Conservation (phyloP, 257 asterid species). For the Nicotiana paniculata region DNA sequence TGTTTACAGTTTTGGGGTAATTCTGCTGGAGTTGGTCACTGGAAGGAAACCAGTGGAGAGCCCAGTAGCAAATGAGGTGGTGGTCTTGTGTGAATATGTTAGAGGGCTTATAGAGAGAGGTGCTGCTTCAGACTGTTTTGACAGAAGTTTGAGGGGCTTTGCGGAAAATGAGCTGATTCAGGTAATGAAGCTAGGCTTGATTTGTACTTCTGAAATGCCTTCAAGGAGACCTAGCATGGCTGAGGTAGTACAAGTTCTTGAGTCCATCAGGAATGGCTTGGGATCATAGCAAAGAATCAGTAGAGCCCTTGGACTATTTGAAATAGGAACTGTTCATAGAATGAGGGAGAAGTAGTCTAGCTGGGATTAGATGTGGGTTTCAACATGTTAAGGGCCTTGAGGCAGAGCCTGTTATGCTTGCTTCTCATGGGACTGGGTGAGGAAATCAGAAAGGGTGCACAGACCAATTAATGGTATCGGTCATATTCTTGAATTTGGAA, state of each 20-base stretch:
- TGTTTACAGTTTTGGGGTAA: slow-evolving; percentile 74
- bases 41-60: slow-evolving; percentile 93
- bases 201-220: slow-evolving; percentile 62
- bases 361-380: background rate
- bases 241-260: slow-evolving; percentile 88
- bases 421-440: background rate
- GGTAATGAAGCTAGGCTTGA: slow-evolving; percentile 84
- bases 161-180: slow-evolving; percentile 72
- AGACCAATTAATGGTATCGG: background rate
- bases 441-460: background rate
- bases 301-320: background rate
- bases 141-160: slow-evolving; percentile 57
- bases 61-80: slow-evolving; percentile 46
- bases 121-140: slow-evolving; percentile 54
- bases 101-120: slow-evolving; percentile 65
- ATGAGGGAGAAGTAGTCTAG: background rate
- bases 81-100: slow-evolving; percentile 67
- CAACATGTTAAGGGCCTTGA: background rate
- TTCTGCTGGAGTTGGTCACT: slow-evolving; percentile 72
- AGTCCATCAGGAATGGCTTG: slow-evolving; percentile 67
- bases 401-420: background rate
- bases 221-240: slow-evolving; percentile 90
- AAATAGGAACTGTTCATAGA: slow-evolving; percentile 2
- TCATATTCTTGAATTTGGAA: slow-evolving; percentile 5
- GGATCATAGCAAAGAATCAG: slow-evolving; percentile 25